These are phyloP conservation scores for Castanea mollissima DNA, from an alignment of 306 rosid genomes.

Conservation along the genomic window DNA sequence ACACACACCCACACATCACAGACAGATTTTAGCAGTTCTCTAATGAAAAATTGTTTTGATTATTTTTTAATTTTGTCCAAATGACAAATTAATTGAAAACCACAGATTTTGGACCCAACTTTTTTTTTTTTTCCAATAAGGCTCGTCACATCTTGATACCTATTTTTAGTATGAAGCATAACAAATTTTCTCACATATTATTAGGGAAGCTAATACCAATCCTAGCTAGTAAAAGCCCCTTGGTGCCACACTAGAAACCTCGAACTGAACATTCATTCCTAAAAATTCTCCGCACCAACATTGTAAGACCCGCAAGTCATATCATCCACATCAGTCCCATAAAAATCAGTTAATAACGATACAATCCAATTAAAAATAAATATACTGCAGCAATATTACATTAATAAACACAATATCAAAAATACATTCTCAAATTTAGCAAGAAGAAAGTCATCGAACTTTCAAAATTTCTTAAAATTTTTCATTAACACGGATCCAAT, in stretches of 20 bases:
- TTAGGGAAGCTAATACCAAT: not conserved
- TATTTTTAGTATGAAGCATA: not conserved
- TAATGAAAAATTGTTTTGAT: too few relatives aligned
- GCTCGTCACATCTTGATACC: too few relatives aligned
- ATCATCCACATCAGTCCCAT: not conserved
- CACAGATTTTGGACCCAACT: not conserved
- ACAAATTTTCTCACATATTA: not conserved
- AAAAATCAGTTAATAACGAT: not conserved
- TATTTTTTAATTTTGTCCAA: too few relatives aligned
- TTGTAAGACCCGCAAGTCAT: not conserved
- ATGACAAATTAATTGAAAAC: not conserved
- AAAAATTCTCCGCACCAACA: not conserved
- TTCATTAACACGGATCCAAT: conserved; percentile 2
- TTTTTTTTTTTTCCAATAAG: too few relatives aligned
- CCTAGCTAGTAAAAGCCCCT: not conserved
- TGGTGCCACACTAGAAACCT: not conserved
- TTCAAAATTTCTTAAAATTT: not conserved
- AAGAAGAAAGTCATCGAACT: not conserved
- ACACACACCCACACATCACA: not conserved
- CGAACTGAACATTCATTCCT: not conserved
- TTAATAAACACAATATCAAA: not conserved
- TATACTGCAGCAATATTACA: not conserved
- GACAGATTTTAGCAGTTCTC: not conserved
- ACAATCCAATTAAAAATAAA: not conserved
- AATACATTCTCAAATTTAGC: not conserved